Evolutionary conservation across 2,329 filamentous ascomycete species (phyloP).

Genomic region (Botryosphaeria dothidea): DNA sequence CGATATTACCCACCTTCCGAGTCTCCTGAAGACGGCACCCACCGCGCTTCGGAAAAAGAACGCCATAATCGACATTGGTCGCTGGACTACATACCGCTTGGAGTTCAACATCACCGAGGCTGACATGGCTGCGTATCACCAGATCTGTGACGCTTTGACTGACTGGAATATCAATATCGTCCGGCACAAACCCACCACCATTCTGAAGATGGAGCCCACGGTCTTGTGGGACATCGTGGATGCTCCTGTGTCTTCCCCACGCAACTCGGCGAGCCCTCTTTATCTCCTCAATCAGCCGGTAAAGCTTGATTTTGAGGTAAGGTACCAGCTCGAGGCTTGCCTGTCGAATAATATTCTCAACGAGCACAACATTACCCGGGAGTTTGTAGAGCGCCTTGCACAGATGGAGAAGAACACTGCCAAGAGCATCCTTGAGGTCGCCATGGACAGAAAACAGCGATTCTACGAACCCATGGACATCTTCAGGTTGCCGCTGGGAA

Average conservation of each 20-base stretch:
- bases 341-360: conserved; percentile 77
- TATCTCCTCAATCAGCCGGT: background rate
- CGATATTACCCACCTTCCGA: conserved; percentile 53
- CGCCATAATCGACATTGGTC: conserved; percentile 42
- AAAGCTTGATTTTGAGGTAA: conserved; percentile 66
- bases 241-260: background rate
- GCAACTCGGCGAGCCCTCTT: background rate
- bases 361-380: conserved; percentile 69
- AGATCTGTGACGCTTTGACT: conserved; percentile 57
- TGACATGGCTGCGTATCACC: conserved; percentile 37
- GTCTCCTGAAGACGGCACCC: conserved; percentile 33
- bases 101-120: conserved; percentile 43
- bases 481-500: conserved; percentile 57
- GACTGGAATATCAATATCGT: conserved; percentile 71
- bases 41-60: conserved; percentile 42
- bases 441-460: conserved; percentile 63
- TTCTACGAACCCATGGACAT: conserved; percentile 72
- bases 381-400: conserved; percentile 67
- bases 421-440: conserved; percentile 69
- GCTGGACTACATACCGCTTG: conserved; percentile 64
- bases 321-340: conserved; percentile 92
- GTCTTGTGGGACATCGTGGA: conserved; percentile 31
- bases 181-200: conserved; percentile 44
- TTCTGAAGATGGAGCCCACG: conserved; percentile 27
- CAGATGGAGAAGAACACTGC: conserved; percentile 56